These are phyloP conservation scores for Zychaea mexicana DNA, from an alignment of 371 early-diverging fungal species.

Conservation along the genomic window DNA sequence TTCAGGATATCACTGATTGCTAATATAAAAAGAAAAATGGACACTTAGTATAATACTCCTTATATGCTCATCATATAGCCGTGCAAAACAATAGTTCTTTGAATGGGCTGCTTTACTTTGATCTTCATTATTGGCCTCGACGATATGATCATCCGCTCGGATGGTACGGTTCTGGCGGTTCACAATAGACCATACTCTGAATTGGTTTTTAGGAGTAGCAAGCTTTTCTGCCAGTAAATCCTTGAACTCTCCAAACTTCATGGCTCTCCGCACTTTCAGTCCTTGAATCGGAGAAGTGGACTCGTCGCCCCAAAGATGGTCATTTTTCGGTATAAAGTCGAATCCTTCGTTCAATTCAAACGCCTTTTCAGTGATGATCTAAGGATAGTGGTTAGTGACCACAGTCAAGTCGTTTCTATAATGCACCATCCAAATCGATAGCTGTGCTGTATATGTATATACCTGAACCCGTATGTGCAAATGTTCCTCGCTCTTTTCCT, in stretches of 20 bases:
- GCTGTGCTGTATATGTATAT: too few relatives aligned
- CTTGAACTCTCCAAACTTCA: conserved; percentile 34
- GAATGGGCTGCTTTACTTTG: background rate
- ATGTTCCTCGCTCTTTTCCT: conserved; percentile 73
- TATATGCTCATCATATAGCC: too few relatives aligned
- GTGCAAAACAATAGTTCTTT: too few relatives aligned
- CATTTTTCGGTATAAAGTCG: conserved; percentile 64
- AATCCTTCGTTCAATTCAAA: conserved; percentile 74
- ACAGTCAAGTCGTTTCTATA: too few relatives aligned
- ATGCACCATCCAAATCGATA: too few relatives aligned
- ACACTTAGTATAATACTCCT: too few relatives aligned
- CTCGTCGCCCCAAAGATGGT: conserved; percentile 15
- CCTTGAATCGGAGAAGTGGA: conserved; percentile 10
- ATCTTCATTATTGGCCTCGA: conserved; percentile 1
- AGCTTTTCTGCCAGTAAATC: conserved; percentile 28
- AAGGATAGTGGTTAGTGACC: too few relatives aligned
- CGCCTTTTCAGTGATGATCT: conserved; percentile 58
- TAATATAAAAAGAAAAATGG: background rate
- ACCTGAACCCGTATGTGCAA: conserved; percentile 48
- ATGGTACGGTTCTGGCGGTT: conserved; percentile 90
- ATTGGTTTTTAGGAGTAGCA: conserved; percentile 43
- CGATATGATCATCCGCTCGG: conserved; percentile 68
- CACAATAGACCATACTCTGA: conserved; percentile 88
- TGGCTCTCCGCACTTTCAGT: conserved; percentile 31
- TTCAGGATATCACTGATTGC: background rate